These are phyloP conservation scores for Xerophyta viscosa DNA, from an alignment of 106 monocot species.

Conservation along the genomic window DNA sequence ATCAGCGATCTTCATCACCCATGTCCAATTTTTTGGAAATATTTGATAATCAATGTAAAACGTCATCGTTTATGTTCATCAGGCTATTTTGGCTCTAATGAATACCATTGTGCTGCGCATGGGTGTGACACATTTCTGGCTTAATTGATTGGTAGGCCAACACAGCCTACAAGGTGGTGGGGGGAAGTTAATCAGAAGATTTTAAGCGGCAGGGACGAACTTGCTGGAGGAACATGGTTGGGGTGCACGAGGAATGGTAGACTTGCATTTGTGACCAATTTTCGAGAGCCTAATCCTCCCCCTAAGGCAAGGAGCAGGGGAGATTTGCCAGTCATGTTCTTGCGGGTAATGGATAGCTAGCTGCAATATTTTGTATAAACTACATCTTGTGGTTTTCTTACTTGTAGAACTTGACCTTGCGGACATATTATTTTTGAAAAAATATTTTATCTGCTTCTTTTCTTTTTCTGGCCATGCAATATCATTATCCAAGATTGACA, in stretches of 20 bases:
- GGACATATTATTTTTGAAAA: too few relatives aligned
- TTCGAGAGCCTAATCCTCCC: conserved; percentile 20
- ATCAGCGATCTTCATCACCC: too few relatives aligned
- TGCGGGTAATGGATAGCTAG: conserved; percentile 33
- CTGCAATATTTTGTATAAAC: background rate
- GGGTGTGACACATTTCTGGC: background rate
- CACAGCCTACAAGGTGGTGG: conserved; percentile 52
- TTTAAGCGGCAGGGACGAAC: conserved; percentile 45
- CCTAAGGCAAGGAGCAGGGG: conserved; percentile 53
- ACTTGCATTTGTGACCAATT: conserved; percentile 53
- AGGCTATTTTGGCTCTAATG: too few relatives aligned
- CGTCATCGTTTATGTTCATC: too few relatives aligned
- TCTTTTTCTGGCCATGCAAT: too few relatives aligned
- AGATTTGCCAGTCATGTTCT: conserved; percentile 60
- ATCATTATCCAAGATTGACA: too few relatives aligned
- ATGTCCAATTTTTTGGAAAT: too few relatives aligned
- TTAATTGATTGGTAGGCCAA: conserved; percentile 24
- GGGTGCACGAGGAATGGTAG: conserved; percentile 51
- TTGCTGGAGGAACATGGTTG: conserved; percentile 62
- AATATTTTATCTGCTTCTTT: too few relatives aligned
- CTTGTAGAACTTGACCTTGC: too few relatives aligned
- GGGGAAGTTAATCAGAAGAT: conserved; percentile 25
- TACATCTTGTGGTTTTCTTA: too few relatives aligned
- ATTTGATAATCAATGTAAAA: too few relatives aligned
- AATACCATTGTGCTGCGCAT: background rate